A percentile compares a stretch with the other conserved stretches of the same genome.
Evolutionary conservation across 805 yeast species (phyloP).

Genomic region (Diddensiella santjacobensis): DNA sequence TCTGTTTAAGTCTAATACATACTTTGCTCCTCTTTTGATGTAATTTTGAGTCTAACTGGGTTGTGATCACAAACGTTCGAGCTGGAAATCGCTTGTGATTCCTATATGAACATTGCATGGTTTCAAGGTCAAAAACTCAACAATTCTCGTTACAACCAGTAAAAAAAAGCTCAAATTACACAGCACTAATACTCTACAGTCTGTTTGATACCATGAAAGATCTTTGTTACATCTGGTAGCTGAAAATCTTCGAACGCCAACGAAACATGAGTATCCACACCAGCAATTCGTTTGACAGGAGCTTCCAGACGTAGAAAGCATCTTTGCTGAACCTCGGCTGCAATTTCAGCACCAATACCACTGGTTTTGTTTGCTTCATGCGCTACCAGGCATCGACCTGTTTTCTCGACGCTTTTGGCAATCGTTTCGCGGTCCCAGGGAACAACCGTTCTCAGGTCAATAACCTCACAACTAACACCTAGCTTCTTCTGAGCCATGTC

Average conservation of each 20-base stretch:
- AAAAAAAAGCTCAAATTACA: no score
- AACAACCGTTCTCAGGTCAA: conserved; percentile 87
- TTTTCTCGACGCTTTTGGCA: conserved; percentile 77
- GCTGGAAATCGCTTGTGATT: no score
- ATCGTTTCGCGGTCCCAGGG: conserved; percentile 86
- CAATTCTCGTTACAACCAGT: no score
- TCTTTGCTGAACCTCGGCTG: conserved; percentile 93
- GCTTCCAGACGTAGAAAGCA: conserved; percentile 91
- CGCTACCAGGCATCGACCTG: conserved; percentile 77
- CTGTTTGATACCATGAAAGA: conserved; percentile 30
- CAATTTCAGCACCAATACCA: conserved; percentile 92
- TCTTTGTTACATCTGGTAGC: conserved; percentile 69
- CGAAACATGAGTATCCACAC: conserved; percentile 97
- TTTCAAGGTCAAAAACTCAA: no score
- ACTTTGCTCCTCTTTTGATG: no score
- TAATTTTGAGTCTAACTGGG: no score
- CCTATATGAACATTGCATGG: no score
- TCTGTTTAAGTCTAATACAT: no score
- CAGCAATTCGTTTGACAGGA: conserved; percentile 91
- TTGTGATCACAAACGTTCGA: no score
- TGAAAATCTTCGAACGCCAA: conserved; percentile 93
- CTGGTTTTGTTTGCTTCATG: conserved; percentile 91
- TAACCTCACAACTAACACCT: conserved; percentile 79
- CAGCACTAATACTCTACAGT: conserved; percentile 28
- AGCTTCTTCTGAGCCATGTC: conserved; percentile 67